phyloP scores from a whole-genome alignment of 495 filamentous ascomycete species.

The Pyrenula aspistea region DNA sequence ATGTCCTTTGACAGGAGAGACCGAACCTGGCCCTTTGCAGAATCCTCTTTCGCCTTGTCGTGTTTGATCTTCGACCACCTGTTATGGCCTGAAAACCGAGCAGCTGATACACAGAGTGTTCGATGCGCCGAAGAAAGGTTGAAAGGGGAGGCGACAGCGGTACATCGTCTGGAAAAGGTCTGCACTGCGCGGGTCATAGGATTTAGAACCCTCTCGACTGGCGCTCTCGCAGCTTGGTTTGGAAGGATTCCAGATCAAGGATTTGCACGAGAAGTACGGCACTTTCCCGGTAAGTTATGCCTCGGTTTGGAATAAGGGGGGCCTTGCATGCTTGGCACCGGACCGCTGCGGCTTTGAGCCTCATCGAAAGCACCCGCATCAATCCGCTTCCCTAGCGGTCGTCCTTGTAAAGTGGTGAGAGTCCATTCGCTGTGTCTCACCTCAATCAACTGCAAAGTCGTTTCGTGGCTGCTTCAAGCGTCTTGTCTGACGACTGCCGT shows the following conservation, averaged over 20 bases:
- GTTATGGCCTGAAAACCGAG: conserved; percentile 60
- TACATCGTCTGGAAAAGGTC: background rate
- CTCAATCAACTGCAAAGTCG: no score
- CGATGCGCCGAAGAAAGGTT: background rate
- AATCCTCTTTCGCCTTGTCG: conserved; percentile 76
- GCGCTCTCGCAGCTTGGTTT: no score
- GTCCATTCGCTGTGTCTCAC: no score
- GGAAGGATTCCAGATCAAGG: no score
- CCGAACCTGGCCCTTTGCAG: conserved; percentile 36
- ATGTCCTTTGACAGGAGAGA: conserved; percentile 39
- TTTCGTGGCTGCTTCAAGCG: background rate
- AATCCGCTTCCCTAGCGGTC: background rate
- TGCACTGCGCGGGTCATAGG: background rate
- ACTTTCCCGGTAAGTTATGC: no score
- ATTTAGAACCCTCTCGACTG: no score
- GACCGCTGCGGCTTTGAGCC: background rate
- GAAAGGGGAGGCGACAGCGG: background rate
- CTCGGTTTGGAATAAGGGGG: no score
- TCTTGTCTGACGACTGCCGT: no score
- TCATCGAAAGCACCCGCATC: background rate
- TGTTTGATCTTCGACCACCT: conserved; percentile 94
- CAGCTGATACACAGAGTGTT: conserved; percentile 37
- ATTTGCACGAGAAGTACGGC: no score
- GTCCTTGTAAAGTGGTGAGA: no score
- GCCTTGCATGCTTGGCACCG: background rate